Base-by-base conservation (phyloP, 345 rosid species). In the Trapa bicornis region DNA sequence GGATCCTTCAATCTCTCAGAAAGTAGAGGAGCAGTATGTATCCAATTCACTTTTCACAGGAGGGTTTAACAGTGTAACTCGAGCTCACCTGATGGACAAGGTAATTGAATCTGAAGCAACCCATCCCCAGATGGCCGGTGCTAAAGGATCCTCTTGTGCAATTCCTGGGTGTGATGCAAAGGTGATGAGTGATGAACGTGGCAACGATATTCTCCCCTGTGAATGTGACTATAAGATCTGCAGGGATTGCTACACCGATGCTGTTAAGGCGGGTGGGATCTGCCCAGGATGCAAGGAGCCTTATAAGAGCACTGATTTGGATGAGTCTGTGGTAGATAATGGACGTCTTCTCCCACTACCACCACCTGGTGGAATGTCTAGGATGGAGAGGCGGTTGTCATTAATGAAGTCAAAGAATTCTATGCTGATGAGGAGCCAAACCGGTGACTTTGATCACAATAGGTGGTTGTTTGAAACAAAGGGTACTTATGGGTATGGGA, bases 121-220 rank as follows among this genome's bases (percentile, higher is more conserved):
- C 72, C 98, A 93, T 78, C 98, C 98, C 1, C 98, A 93, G 65
- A 93, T 93, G 98, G 98, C 97, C 65, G 98, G 98, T 11, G 83
- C 88, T 10, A 93, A 88, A 77, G 98, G 97, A 15, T 90, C 98
- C 0, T 88, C 94, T 3, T 93, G 97, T 71, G 84, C 98, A 0
- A 77, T 93, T 73, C 96, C 85, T 32, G 97, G 97, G 17, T 93
- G 98, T 67, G 98, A 93, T 72, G 96, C 88, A 11, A 93, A 93
- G 76, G 90, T 93, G 61, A 93, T 93, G 98, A 88, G 85, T 37
- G 96, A 93, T 70, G 94, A 74, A 76, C 89, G 97, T n/a, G 96
- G 97, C 5, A 71, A 64, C 22, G 97, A 93, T 69, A 86, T 93
- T 73, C 96, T 93, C 47, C 97, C 98, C 71, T 93, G 98, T 41